Percentiles rank a stretch among this genome's conserved stretches.
Conservation (phyloP, 768 basidiomycete genomes). For the Hygrophorus russula region DNA sequence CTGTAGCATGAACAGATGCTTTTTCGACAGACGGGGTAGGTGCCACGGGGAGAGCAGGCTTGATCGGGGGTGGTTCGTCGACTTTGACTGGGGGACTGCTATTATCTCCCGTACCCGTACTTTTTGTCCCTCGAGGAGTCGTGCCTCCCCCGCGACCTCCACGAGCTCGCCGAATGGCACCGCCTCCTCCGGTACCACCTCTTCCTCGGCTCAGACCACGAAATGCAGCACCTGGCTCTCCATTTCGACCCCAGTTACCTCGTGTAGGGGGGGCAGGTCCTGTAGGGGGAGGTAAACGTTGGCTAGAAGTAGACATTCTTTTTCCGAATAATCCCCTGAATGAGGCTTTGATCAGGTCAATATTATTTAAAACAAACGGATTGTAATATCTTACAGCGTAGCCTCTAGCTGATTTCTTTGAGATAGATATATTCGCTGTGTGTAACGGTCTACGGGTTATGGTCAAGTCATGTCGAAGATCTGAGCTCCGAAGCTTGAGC, state of each 20-base stretch:
- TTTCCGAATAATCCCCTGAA: no score
- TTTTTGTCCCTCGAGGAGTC: constrained; percentile 13
- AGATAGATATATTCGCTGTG: no score
- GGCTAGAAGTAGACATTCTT: no score
- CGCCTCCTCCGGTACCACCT: constrained; percentile 20
- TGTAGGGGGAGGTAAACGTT: constrained; percentile 3
- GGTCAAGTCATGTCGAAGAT: no score
- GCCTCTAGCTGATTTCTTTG: no score
- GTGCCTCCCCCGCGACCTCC: constrained; percentile 22
- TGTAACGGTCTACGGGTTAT: no score
- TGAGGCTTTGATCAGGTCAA: no score
- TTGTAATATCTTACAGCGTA: no score
- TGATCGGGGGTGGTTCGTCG: constrained; percentile 12
- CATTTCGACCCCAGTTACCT: constrained; percentile 31
- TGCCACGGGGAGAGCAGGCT: constrained; percentile 6
- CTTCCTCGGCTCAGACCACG: constrained; percentile 28
- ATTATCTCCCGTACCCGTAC: constrained; percentile 10
- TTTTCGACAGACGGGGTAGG: constrained; percentile 12
- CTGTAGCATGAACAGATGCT: constrained; percentile 11
- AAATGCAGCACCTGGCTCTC: constrained; percentile 38
- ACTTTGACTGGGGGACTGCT: constrained; percentile 8
- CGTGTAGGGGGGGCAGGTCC: constrained; percentile 21
- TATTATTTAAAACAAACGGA: no score
- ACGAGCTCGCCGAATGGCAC: constrained; percentile 22
- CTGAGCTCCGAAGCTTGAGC: constrained; percentile 1